Percentiles rank a stretch among this genome's conserved stretches.
These are phyloP conservation scores for Neurospora sp. DNA, from an alignment of 495 filamentous ascomycete genomes.

Conservation along the genomic window DNA sequence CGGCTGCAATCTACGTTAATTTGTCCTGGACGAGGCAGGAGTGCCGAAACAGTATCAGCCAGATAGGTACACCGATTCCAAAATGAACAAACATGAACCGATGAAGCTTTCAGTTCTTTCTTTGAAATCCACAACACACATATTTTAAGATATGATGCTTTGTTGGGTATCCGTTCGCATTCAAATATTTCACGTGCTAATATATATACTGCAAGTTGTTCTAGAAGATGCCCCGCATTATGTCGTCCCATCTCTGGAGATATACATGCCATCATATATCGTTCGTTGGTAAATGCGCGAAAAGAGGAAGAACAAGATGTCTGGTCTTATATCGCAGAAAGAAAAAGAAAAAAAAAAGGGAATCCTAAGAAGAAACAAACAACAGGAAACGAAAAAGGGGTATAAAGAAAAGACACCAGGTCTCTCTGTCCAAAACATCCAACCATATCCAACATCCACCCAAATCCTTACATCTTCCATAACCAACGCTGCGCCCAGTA, in stretches of 20 bases:
- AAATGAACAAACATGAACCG: no score
- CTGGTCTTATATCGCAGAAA: no score
- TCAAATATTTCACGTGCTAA: neutral
- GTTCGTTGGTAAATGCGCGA: neutral
- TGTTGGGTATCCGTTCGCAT: no score
- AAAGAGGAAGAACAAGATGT: neutral
- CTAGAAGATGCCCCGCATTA: neutral
- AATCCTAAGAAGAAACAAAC: no score
- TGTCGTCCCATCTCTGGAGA: neutral
- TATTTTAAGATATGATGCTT: no score
- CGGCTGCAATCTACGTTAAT: no score
- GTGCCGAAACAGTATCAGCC: no score
- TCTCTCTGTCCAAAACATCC: neutral
- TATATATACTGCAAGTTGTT: neutral
- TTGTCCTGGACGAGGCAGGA: no score
- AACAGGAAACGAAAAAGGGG: neutral
- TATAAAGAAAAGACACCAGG: constrained; percentile 3
- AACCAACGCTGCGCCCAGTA: neutral
- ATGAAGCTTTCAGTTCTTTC: no score
- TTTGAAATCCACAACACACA: no score
- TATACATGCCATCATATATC: neutral
- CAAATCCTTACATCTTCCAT: neutral
- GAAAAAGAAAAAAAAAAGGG: no score
- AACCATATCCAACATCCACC: neutral
- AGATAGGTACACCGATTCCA: no score